Evolutionary conservation across 2,329 filamentous ascomycete species (phyloP), one percentile per base, ranked within the genome.

Genomic region (Fusarium humuli): DNA sequence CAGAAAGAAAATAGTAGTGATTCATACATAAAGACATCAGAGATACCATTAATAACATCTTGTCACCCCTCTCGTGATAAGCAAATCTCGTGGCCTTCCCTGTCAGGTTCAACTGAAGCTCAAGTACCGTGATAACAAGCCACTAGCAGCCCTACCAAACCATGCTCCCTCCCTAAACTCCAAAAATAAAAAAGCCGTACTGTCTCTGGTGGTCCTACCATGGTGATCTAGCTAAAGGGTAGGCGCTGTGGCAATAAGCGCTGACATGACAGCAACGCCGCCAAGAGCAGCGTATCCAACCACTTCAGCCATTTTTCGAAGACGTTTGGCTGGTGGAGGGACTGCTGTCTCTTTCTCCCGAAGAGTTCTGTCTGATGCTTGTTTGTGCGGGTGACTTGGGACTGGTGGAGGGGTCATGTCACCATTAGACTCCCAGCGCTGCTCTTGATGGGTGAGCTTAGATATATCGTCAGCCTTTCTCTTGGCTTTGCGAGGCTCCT

Each of bases 231-330:
- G 76, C 41, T 59, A 67, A 41, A 76, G 62, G 13, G 71, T 68
- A 5, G 80, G 80, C 5, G 80, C 80, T 5, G 79, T 81, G 22
- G 79, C 80, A 53, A 82, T 81, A 37, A 82, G 65, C 6, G 79
- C 80, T 25, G 79, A 79, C 76, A 81, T 78, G 41, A 81, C 80
- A n/a, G 79, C 79, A 10, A 79, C 72, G 22, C 80, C 80, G 10
- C 80, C 80, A 5, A 82, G 68, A 7, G 80, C 77, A 13, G 77
- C 79, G 40, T 78, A 79, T 11, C 80, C 79, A 25, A 81, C 66
- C 1, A 76, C 76, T 53, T 82, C 80, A 6, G 79, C 80, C 44
- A 76, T 77, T 48, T 75, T 77, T 14, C 78, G 77, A 44, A 81
- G 61, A 8, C 79, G 76, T 49, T 81, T 81, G 6, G 32, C 56